phyloP scores from a whole-genome alignment of 1,284 basidiomycete species.

The Rhodotorula sp. region DNA sequence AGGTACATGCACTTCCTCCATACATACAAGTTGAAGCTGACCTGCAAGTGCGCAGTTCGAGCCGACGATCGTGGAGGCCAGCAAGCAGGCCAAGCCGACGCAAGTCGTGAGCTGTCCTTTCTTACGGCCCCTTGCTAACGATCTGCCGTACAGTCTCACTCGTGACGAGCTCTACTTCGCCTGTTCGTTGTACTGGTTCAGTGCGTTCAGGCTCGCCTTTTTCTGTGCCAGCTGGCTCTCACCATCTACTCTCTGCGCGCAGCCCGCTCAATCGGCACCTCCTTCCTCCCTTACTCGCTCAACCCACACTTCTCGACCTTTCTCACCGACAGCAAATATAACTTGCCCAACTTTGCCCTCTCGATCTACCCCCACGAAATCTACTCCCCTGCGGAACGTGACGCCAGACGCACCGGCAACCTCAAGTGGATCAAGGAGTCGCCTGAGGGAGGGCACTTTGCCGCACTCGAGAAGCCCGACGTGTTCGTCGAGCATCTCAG shows the following conservation, averaged over 20 bases:
- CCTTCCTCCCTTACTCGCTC: conserved; percentile 32
- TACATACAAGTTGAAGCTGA: not conserved
- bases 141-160: conserved; percentile 3
- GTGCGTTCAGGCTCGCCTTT: not conserved
- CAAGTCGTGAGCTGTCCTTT: not conserved
- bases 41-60: conserved; percentile 5
- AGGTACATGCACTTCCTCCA: not conserved
- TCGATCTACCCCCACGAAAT: conserved; percentile 28
- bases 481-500: conserved; percentile 23
- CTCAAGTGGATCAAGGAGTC: conserved; percentile 26
- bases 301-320: conserved; percentile 26
- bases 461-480: conserved; percentile 22
- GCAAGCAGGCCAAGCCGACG: conserved; percentile 14
- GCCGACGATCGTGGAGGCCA: conserved; percentile 8
- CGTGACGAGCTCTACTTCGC: conserved; percentile 15
- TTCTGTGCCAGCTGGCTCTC: too few relatives aligned
- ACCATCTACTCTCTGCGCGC: not conserved
- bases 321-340: conserved; percentile 15
- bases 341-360: conserved; percentile 24
- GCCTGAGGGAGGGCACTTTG: conserved; percentile 31
- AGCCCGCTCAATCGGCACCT: conserved; percentile 29
- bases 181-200: conserved; percentile 32
- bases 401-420: conserved; percentile 11
- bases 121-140: not conserved
- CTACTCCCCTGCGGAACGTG: conserved; percentile 7